Evolutionary conservation across 208 protist genomes (phyloP).

Genomic region (Trypanosoma mega): DNA sequence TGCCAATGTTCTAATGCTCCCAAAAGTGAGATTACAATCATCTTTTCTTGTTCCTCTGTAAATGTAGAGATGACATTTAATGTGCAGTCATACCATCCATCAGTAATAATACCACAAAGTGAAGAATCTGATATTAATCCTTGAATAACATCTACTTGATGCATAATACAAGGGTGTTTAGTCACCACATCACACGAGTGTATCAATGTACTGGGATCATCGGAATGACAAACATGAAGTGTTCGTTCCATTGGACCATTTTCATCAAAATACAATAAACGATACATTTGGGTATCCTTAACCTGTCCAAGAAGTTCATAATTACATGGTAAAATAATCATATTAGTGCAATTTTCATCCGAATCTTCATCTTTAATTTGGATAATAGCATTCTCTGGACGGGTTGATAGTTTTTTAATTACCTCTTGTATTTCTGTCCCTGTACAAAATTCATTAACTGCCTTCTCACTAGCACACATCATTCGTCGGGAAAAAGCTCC

Average conservation of each 20-base stretch:
- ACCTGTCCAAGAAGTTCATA: conserved; percentile 73
- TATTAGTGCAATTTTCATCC: conserved; percentile 13
- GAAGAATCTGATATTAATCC: conserved; percentile 26
- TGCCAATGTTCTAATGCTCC: conserved; percentile 88
- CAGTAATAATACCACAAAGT: conserved; percentile 52
- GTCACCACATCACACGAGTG: conserved; percentile 40
- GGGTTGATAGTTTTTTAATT: conserved; percentile 12
- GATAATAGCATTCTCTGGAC: conserved; percentile 15
- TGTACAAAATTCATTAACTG: conserved; percentile 32
- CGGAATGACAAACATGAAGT: conserved; percentile 53
- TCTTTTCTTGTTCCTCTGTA: conserved; percentile 10
- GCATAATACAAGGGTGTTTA: conserved; percentile 59
- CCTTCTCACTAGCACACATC: conserved; percentile 25
- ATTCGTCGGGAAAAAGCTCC: conserved; percentile 55
- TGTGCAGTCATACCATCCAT: conserved; percentile 80
- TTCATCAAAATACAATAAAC: conserved; percentile 51
- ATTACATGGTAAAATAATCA: conserved; percentile 44
- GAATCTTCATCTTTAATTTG: conserved; percentile 1
- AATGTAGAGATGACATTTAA: conserved; percentile 31
- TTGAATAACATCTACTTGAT: conserved; percentile 55
- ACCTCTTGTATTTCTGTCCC: conserved; percentile 14
- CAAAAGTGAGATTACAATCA: conserved; percentile 59
- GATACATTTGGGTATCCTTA: conserved; percentile 47
- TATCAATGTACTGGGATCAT: conserved; percentile 32
- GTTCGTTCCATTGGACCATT: conserved; percentile 55